Base-by-base conservation (phyloP, 1,139 yeast genomes). In the Magnusiomyces suaveolens region DNA sequence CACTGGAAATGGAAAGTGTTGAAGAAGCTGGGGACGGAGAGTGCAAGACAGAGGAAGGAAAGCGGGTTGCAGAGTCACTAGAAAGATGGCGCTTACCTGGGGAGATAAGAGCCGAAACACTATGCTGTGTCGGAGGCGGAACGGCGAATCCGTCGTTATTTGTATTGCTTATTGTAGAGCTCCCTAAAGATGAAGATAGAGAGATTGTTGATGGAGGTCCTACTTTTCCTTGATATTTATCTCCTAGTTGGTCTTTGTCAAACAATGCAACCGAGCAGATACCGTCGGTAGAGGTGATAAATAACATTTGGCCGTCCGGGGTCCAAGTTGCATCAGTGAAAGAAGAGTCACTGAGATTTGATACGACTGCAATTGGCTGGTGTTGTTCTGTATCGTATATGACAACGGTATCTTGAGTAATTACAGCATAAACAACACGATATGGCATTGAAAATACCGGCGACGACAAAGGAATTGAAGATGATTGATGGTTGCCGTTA, bases 221-320 rank as follows among this genome's bases (percentile, higher is more conserved):
- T 2, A 53, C 46, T 4, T 59, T 51, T 3, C 55, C 60, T 3
- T 56, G 54, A 46, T 64, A 66, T 1, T 56, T 63, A 43, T 68
- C 73, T 1, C 95, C 95, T 52, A 87, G 75, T 23, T 77, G 74
- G 1, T 70, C 76, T 1, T 68, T 65, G 2, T 76, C 77, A 56
- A 87, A 80, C 4, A 72, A 69, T 1, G 88, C 69, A 46, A 77
- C 76, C 0, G 96, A 85, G 63, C 97, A 87, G 64, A 88, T 90
- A 25, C 98, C 98, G 68, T 92, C 99, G 0, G 95, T 86, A 0
- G 97, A 87, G n/a, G 95, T 81, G 33, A 85, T 76, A 60, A 90
- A 73, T 26, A 92, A 70, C 20, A 79, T 72, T 18, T 71, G 70
- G 0, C 97, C 98, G 66, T 86, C 88, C 2, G 72, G 70, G 46